A percentile compares a stretch with the other conserved stretches of the same genome.
These are phyloP conservation scores for Ceratocystis lukuohia DNA, from an alignment of 2,329 filamentous ascomycete genomes.

Conservation along the genomic window DNA sequence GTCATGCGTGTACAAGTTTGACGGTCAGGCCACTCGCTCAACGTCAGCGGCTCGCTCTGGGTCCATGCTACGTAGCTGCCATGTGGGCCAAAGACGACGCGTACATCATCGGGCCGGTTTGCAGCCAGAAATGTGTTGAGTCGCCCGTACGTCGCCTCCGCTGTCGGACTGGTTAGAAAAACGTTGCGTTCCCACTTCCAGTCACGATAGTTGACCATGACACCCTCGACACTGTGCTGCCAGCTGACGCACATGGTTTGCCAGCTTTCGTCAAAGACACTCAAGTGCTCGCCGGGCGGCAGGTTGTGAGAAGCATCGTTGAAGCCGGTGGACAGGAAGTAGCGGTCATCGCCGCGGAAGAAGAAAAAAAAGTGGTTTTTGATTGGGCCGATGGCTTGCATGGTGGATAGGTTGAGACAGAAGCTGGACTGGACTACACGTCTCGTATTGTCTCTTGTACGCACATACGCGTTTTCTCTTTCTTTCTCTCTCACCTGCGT, in stretches of 20 bases:
- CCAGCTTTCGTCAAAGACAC: slow-evolving; percentile 6
- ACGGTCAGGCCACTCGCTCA: slow-evolving; percentile 13
- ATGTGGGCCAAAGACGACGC: slow-evolving; percentile 14
- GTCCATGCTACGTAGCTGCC: slow-evolving; percentile 16
- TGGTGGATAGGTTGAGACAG: background rate
- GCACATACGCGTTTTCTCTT: no score
- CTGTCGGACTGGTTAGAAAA: slow-evolving; percentile 10
- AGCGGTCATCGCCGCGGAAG: slow-evolving; percentile 17
- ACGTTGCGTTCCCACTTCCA: slow-evolving; percentile 15
- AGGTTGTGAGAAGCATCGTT: slow-evolving; percentile 15
- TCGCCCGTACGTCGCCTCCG: slow-evolving; percentile 2
- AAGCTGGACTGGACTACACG: no score
- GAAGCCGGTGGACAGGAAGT: slow-evolving; percentile 17
- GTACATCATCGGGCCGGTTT: slow-evolving; percentile 16
- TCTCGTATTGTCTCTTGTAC: no score
- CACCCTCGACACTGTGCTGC: slow-evolving; percentile 5
- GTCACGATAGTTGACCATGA: slow-evolving; percentile 14
- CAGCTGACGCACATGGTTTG: slow-evolving; percentile 13
- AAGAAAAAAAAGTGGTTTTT: slow-evolving; percentile 16
- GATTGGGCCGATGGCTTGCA: slow-evolving; percentile 7
- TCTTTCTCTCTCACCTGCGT: background rate
- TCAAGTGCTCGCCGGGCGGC: slow-evolving; percentile 5
- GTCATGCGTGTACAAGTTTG: slow-evolving; percentile 13
- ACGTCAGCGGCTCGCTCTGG: slow-evolving; percentile 11
- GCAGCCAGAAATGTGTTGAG: slow-evolving; percentile 11